Base-by-base conservation (phyloP, 306 rosid genomes). In the Glycine tomentella region DNA sequence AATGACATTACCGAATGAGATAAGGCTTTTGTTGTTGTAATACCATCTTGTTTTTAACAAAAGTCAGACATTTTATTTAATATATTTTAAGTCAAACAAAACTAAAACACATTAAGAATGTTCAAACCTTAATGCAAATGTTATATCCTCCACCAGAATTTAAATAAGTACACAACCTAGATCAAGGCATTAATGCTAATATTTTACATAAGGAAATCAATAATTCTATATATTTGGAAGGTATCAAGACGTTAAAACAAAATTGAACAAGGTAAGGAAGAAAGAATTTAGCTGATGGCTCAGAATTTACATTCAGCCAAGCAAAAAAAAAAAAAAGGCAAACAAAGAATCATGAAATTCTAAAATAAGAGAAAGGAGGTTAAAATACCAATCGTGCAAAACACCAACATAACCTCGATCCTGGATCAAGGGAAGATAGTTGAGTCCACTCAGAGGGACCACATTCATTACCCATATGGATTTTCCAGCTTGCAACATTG, bases 391-490 rank as follows among this genome's bases (percentile, higher is more conserved):
- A 83, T 96, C 93, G 65, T 96, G 99, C 88, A 96, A 79, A 78
- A 93, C 92, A 3, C 99, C 99, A 20, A 91, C 91, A 69, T 89
- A 96, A 7, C 99, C 99, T 76, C 97, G 87, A 87, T 96, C 99
- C 80, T 86, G 84, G 86, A 96, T 96, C 91, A 93, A 57, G 67
- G 98, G 97, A 74, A 96, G 92, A 85, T 93, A 77, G 84, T 96
- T 96, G 6, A 84, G 84, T 62, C 91, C 97, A 64, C 69, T 84
- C 16, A 76, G 82, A 46, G 98, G 98, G 38, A 96, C 91, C 64
- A 91, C 99, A 86, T 96, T 96, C 99, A 96, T 96, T 83, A 96
- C 97, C 99, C 99, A 96, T 48, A 90, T 93, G 46, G 97, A 93
- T 87, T 93, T 96, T 86, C 90, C 87, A 71, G 95, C 91, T 50